Percentiles rank a stretch among this genome's conserved stretches.
phyloP scores from a whole-genome alignment of 2,329 filamentous ascomycete species.

The Ramularia collo-cygni region DNA sequence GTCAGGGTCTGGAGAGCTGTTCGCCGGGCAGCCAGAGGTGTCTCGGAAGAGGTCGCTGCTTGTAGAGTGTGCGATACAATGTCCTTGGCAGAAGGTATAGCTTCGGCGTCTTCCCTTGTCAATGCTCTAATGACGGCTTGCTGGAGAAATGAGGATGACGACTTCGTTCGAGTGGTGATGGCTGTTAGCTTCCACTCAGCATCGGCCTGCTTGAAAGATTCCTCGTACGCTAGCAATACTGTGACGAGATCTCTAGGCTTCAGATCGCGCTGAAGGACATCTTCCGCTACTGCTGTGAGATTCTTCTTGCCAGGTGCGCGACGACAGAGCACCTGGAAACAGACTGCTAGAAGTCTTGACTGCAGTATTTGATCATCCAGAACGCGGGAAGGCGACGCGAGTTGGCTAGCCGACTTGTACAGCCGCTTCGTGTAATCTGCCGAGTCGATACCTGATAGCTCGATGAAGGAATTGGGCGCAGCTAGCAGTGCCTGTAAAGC shows the following conservation, averaged over 20 bases:
- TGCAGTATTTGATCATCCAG: too few relatives aligned
- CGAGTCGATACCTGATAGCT: neutral
- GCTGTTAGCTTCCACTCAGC: neutral
- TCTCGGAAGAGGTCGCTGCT: neutral
- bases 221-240: constrained; percentile 4
- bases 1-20: constrained; percentile 16
- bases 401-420: too few relatives aligned
- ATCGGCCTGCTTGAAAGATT: constrained; percentile 1
- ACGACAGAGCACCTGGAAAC: constrained; percentile 3
- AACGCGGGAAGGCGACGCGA: too few relatives aligned
- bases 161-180: neutral
- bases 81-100: neutral
- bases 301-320: neutral
- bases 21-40: neutral
- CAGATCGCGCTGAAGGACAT: neutral
- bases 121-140: constrained; percentile 2
- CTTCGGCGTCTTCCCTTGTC: constrained; percentile 5
- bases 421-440: neutral
- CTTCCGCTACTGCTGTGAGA: constrained; percentile 1
- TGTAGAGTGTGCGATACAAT: neutral
- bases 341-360: neutral
- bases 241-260: neutral
- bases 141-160: neutral
- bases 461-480: neutral
- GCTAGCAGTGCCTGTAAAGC: neutral